Base-by-base conservation (phyloP, 163 green algal genomes). In the Scenedesmus sp. region DNA sequence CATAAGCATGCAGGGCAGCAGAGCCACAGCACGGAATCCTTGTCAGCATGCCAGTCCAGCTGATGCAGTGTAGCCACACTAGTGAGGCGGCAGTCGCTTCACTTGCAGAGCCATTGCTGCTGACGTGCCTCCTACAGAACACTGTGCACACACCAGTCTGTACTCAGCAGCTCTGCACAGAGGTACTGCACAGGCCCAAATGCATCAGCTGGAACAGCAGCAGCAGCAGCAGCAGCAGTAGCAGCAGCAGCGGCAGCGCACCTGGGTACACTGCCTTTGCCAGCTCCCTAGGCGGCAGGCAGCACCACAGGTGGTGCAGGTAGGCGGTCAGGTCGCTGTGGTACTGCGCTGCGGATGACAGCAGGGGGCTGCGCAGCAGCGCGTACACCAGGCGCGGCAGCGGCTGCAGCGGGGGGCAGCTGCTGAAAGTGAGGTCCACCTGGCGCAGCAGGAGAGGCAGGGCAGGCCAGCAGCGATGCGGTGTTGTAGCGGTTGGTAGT, bases 351-450 rank as follows among this genome's bases (percentile, higher is more conserved):
- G 88, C 83, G 20, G 90, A 84, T 9, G 91, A 92, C 87, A 99
- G 94, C 91, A 99, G 93, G 0, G 98, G 95, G 88, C 91, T 95
- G 82, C 95, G 92, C 91, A 99, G 97, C 91, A 99, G 94, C 1
- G 96, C 96, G 86, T 98, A 99, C 57, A 98, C 95, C 20, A 98
- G 88, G 18, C 97, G 95, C 0, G 97, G 96, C 91, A 99, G 62
- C 1, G 94, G 84, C 76, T 95, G 92, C 77, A 99, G 94, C 3
- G 89, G 87, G 3, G 96, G 94, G 52, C 93, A 95, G 34, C 94
- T 91, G 8, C 89, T 91, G 90, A 99, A 98, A 3, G 91, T 92
- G 54, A 97, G 90, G 91, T 99, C 97, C 0, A 97, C 91, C 96
- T 96, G 92, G 2, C 26, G 34, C 70, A 59, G 56, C 57, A 59